These are phyloP conservation scores for Pythium oligandrum DNA, from an alignment of 352 stramenopile species.

Conservation along the genomic window DNA sequence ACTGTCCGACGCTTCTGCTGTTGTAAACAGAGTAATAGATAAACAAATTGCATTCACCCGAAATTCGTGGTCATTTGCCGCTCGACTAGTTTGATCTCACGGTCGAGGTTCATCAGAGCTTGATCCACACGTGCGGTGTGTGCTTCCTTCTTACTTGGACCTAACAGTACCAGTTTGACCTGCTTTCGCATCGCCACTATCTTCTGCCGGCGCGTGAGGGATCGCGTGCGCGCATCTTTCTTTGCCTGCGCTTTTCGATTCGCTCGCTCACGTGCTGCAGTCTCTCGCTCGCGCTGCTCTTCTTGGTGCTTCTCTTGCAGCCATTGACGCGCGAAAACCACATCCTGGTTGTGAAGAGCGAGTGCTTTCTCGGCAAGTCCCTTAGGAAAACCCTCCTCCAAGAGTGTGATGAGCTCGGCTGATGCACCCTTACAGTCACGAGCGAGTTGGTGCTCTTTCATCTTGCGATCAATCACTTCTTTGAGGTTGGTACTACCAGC, in stretches of 20 bases:
- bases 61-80: constrained; percentile 2
- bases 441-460: constrained; percentile 23
- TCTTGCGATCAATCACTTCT: constrained; percentile 14
- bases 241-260: constrained; percentile 10
- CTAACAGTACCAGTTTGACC: constrained; percentile 21
- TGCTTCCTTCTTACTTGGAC: constrained; percentile 21
- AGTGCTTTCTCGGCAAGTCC: constrained; percentile 33
- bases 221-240: constrained; percentile 6
- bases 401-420: constrained; percentile 27
- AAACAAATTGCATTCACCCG: too few relatives aligned
- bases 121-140: constrained; percentile 25
- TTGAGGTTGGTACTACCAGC: constrained; percentile 14
- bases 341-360: constrained; percentile 23
- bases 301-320: constrained; percentile 20
- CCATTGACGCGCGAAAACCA: constrained; percentile 26
- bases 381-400: constrained; percentile 34
- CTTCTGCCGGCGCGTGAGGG: constrained; percentile 21
- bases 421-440: constrained; percentile 28
- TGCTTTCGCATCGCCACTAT: constrained; percentile 14
- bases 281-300: constrained; percentile 17
- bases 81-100: constrained; percentile 27
- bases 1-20: too few relatives aligned
- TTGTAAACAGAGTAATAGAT: too few relatives aligned
- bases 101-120: constrained; percentile 33
- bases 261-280: background rate